A percentile compares a stretch with the other conserved stretches of the same genome.
These are phyloP conservation scores for Loxodes magnus DNA, from an alignment of 73 alveolate genomes.

Conservation along the genomic window DNA sequence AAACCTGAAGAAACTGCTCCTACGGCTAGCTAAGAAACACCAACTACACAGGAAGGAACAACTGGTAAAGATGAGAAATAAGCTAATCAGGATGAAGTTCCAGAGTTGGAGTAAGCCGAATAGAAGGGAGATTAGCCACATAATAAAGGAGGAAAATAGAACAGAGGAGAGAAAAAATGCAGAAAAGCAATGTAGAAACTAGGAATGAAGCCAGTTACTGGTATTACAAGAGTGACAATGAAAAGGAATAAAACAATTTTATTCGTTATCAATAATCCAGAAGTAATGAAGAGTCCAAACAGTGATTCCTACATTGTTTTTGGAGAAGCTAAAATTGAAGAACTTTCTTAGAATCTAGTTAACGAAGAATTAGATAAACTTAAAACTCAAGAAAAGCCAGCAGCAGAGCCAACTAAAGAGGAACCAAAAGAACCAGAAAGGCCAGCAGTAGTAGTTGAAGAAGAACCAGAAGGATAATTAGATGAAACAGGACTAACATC, in stretches of 20 bases:
- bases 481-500: constrained; percentile 84
- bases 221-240: constrained; percentile 93
- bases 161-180: constrained; percentile 94
- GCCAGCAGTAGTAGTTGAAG: constrained; percentile 59
- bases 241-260: constrained; percentile 87
- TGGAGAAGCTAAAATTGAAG: constrained; percentile 76
- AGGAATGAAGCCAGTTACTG: constrained; percentile 83
- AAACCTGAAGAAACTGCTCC: no score
- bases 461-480: constrained; percentile 69
- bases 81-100: no score
- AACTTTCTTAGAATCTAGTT: constrained; percentile 40
- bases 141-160: constrained; percentile 65
- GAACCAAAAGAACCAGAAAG: constrained; percentile 18
- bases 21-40: no score
- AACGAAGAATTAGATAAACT: no score
- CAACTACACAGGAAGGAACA: no score
- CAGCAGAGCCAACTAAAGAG: constrained; percentile 13
- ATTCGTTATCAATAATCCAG: constrained; percentile 88
- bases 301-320: constrained; percentile 82
- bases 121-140: no score
- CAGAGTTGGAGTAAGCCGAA: no score
- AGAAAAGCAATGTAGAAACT: constrained; percentile 89
- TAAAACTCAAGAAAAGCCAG: constrained; percentile 9
- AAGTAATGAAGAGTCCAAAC: constrained; percentile 81
- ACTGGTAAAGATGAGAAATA: no score